Evolutionary conservation across 2,329 filamentous ascomycete species (phyloP).

Genomic region (Hymenoscyphus linearis): DNA sequence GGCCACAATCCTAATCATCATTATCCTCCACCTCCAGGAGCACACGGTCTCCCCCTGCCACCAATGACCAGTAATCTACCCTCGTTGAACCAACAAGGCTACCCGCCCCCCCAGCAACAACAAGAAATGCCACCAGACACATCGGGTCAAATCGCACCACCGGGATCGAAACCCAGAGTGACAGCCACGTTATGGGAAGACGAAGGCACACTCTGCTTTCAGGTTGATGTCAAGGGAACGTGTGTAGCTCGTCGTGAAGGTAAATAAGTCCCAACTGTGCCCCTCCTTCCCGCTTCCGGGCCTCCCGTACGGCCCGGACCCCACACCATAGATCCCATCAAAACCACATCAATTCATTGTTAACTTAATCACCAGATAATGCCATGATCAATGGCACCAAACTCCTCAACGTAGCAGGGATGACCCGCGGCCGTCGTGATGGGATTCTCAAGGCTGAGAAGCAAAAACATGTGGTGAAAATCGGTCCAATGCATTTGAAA

Average conservation of each 20-base stretch:
- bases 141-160: constrained; percentile 83
- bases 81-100: constrained; percentile 2
- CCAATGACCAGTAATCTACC: constrained; percentile 18
- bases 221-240: constrained; percentile 91
- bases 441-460: constrained; percentile 98
- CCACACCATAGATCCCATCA: not conserved
- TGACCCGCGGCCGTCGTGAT: constrained; percentile 91
- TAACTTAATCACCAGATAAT: constrained; percentile 60
- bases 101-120: constrained; percentile 8
- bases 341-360: not conserved
- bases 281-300: not conserved
- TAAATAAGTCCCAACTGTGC: constrained; percentile 36
- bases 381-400: constrained; percentile 99
- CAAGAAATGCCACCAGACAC: constrained; percentile 48
- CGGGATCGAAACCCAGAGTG: constrained; percentile 92
- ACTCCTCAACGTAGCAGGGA: constrained; percentile 89
- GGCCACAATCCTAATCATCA: constrained; percentile 12
- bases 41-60: constrained; percentile 16
- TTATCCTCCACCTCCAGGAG: constrained; percentile 10
- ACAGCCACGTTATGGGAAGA: constrained; percentile 97
- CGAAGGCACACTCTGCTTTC: constrained; percentile 92
- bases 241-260: constrained; percentile 92
- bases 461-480: constrained; percentile 92
- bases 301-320: not conserved
- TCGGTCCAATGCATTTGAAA: constrained; percentile 97